Evolutionary conservation across 2,329 filamentous ascomycete genomes (phyloP).

Genomic region (Exophiala bonariae): DNA sequence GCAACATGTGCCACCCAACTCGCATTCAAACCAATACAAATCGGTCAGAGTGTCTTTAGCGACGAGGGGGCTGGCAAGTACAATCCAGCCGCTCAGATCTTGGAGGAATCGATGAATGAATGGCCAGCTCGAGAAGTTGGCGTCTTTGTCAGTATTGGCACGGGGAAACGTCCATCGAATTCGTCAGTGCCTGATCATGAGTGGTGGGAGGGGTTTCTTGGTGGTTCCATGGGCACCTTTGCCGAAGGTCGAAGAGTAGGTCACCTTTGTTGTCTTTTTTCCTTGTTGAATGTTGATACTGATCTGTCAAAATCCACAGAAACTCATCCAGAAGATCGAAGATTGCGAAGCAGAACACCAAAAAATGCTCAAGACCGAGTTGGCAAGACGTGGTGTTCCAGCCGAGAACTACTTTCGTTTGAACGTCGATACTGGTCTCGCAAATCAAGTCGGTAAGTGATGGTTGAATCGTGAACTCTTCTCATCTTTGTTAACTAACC

Average conservation of each 20-base stretch:
- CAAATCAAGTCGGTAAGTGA: slow-evolving; percentile 45
- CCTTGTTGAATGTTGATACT: too few species aligned
- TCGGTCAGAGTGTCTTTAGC: slow-evolving; percentile 90
- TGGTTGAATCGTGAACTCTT: slow-evolving; percentile 60
- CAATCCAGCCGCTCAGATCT: slow-evolving; percentile 79
- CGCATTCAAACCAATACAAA: slow-evolving; percentile 92
- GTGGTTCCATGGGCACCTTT: slow-evolving; percentile 74
- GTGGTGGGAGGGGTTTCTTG: slow-evolving; percentile 89
- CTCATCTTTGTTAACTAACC: too few species aligned
- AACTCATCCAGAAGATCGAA: slow-evolving; percentile 88
- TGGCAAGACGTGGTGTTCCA: slow-evolving; percentile 76
- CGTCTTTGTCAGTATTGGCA: slow-evolving; percentile 91
- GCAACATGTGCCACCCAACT: slow-evolving; percentile 90
- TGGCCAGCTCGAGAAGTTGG: slow-evolving; percentile 93
- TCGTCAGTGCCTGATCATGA: slow-evolving; percentile 67
- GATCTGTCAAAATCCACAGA: slow-evolving; percentile 28
- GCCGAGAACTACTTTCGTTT: slow-evolving; percentile 90
- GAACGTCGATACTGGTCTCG: slow-evolving; percentile 95
- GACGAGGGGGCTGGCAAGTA: slow-evolving; percentile 91
- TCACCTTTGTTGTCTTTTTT: too few species aligned
- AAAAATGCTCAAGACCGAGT: slow-evolving; percentile 76
- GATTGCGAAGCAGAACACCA: slow-evolving; percentile 90
- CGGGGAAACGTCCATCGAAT: slow-evolving; percentile 77
- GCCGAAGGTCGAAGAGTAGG: slow-evolving; percentile 73
- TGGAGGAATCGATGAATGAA: slow-evolving; percentile 93